Conservation (phyloP, 2,329 filamentous ascomycete genomes). For the Cercospora nicotianae region DNA sequence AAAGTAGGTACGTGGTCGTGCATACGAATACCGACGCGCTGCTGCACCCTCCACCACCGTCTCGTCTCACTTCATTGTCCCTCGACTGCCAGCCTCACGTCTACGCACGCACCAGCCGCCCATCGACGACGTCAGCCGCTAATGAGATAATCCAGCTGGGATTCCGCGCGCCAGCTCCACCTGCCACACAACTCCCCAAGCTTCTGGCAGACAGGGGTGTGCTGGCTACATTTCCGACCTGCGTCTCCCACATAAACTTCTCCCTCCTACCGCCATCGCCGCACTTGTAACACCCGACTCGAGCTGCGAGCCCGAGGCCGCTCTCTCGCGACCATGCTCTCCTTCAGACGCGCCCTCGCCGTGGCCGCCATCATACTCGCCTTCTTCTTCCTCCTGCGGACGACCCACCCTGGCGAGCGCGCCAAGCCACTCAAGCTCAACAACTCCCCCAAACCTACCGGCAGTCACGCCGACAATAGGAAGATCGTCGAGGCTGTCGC, state of each 20-base stretch:
- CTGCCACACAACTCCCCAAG: background rate
- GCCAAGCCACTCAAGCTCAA: slow-evolving; percentile 25
- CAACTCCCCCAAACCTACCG: slow-evolving; percentile 42
- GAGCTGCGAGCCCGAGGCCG: background rate
- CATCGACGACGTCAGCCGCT: background rate
- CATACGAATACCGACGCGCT: background rate
- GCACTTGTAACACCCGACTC: background rate
- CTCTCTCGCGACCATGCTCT: slow-evolving; percentile 63
- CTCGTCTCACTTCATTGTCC: background rate
- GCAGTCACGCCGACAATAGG: slow-evolving; percentile 40
- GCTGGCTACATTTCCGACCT: background rate
- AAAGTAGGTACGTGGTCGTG: no score
- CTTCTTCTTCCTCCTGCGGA: slow-evolving; percentile 68
- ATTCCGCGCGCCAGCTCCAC: background rate
- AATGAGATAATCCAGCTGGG: background rate
- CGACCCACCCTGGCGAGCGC: slow-evolving; percentile 49
- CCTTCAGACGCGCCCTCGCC: slow-evolving; percentile 72
- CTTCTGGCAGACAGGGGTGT: background rate
- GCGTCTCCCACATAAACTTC: background rate
- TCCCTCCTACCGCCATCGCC: slow-evolving; percentile 1
- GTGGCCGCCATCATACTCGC: slow-evolving; percentile 68
- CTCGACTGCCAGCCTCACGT: background rate
- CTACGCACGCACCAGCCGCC: background rate
- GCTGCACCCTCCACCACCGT: background rate
- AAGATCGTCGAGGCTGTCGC: slow-evolving; percentile 33